These are phyloP conservation scores for Chamaecyparis obtusa DNA, from an alignment of 75 land plant genomes.

Conservation along the genomic window DNA sequence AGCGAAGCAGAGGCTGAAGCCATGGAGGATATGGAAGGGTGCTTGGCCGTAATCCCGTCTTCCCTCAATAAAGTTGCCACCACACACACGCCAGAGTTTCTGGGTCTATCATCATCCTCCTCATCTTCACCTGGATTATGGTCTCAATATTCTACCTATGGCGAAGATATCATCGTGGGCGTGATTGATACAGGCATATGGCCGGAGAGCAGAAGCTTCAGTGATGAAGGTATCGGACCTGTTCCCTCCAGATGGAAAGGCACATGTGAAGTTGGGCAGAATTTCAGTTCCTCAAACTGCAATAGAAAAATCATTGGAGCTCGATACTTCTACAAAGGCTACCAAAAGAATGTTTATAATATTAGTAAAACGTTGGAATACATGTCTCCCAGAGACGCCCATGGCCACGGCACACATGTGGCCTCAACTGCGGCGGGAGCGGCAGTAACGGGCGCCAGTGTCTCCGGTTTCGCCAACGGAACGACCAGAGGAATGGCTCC, in stretches of 20 bases:
- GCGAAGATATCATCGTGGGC: no score
- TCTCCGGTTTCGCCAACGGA: constrained; percentile 22
- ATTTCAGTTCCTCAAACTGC: constrained; percentile 33
- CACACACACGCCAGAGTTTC: no score
- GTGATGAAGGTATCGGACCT: no score
- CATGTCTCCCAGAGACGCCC: constrained; percentile 19
- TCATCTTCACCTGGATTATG: no score
- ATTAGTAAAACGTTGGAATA: constrained; percentile 1
- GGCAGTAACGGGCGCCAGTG: constrained; percentile 15
- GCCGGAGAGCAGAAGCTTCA: no score
- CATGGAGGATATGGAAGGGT: no score
- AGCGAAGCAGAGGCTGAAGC: constrained; percentile 28
- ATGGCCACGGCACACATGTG: constrained; percentile 39
- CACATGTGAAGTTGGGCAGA: neutral
- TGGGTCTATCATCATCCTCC: no score
- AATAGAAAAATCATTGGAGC: constrained; percentile 47
- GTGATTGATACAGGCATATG: no score
- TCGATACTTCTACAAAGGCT: constrained; percentile 32
- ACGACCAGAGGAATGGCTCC: constrained; percentile 29
- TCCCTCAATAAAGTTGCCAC: no score
- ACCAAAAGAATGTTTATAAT: constrained; percentile 6
- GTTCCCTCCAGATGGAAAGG: no score
- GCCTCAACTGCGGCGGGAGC: constrained; percentile 36
- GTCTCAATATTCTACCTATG: no score
- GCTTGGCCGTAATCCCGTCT: no score